Evolutionary conservation across 345 rosid species (phyloP), one percentile per base, ranked within the genome.

Genomic region (Syzygium aqueum): DNA sequence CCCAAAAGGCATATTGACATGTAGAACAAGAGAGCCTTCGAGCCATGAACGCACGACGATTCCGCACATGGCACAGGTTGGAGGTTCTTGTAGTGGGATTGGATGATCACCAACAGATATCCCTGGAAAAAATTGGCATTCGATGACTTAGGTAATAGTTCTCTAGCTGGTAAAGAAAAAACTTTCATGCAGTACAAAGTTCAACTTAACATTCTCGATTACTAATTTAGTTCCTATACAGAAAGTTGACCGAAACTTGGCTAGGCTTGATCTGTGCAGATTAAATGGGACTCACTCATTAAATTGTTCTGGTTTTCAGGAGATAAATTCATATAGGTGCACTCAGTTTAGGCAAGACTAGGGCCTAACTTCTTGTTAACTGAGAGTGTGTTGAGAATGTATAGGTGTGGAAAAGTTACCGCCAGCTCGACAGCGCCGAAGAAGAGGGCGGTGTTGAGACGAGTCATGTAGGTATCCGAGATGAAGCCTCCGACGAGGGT

Each of bases 401-500:
- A 33, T 49, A 40, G 7, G 14, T 0, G 80, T 33, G 46, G 49
- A 73, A 37, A 15, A 25, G 17, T n/a, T 88, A 90, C 91, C 90
- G 51, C 30, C 53, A 90, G 84, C 59, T 88, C 85, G 50, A 88
- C 51, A 3, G 56, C 51, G 7, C 91, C 90, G 52, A 86, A 90
- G 82, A 87, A 21, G 16, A 89, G 86, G 56, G 88, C 86, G 13
- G 90, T 90, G 80, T 89, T 89, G 14, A 87, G 88, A 33, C 90
- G 90, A 77, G 86, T 87, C 86, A 91, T 57, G 40, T 89, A 86
- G 67, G 89, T 23, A 37, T 91, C 92, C 5, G 92, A 87, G 82
- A 90, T 65, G 86, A 89, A 87, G 14, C 90, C 90, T 84, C 90
- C 92, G 53, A 90, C 77, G 0, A 89, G 84, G n/a, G 92, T 88